These are phyloP conservation scores for Monilinia aucupariae DNA, from an alignment of 2,329 filamentous ascomycete species.

Conservation along the genomic window DNA sequence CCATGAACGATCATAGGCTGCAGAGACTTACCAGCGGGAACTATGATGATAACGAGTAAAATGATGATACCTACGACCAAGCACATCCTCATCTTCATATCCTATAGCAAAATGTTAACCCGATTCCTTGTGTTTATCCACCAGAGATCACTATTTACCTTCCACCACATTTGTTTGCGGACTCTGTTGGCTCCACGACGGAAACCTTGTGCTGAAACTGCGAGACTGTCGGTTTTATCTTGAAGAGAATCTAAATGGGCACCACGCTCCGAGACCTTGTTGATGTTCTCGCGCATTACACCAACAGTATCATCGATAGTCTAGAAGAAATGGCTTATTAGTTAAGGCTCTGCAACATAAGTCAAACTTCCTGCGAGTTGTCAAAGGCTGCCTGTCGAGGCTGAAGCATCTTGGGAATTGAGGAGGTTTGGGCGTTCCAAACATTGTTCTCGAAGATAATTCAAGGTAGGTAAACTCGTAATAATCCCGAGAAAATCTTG, in stretches of 20 bases:
- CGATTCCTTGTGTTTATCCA: neutral
- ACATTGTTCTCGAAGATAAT: neutral
- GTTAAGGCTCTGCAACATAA: constrained; percentile 18
- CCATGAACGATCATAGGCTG: neutral
- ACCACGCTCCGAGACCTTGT: constrained; percentile 91
- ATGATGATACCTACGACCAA: constrained; percentile 86
- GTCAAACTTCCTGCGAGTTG: neutral
- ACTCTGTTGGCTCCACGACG: constrained; percentile 93
- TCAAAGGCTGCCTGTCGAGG: neutral
- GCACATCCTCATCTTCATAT: constrained; percentile 94
- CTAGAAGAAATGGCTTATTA: constrained; percentile 44
- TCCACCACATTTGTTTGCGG: constrained; percentile 83
- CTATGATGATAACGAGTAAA: constrained; percentile 87
- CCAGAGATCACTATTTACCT: neutral
- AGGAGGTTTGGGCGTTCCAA: neutral
- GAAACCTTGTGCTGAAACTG: constrained; percentile 89
- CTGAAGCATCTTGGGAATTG: neutral
- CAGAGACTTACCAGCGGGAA: constrained; percentile 71
- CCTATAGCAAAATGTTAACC: constrained; percentile 10
- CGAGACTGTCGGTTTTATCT: constrained; percentile 92
- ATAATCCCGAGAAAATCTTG: neutral
- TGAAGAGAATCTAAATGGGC: constrained; percentile 81
- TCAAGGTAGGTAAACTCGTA: neutral
- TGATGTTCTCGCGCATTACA: constrained; percentile 96
- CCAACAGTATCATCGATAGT: constrained; percentile 96